Evolutionary conservation across 306 rosid species (phyloP).

Genomic region (Dryas drummondii): DNA sequence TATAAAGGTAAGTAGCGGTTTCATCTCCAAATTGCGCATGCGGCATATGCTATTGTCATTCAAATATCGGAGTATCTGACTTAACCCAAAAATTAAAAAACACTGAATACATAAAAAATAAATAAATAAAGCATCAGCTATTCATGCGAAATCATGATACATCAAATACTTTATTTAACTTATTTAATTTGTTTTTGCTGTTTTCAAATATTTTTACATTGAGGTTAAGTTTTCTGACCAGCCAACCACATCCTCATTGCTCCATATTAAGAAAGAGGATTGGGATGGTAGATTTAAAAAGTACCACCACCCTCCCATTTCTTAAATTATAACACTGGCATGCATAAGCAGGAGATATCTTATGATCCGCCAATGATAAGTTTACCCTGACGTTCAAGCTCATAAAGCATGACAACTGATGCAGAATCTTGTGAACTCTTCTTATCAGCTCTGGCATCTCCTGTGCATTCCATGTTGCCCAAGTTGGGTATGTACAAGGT

Average conservation of each 20-base stretch:
- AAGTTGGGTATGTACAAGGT: slow-evolving; percentile 64
- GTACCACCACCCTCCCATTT: slow-evolving; percentile 4
- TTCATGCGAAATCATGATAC: too few species aligned
- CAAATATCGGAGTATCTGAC: too few species aligned
- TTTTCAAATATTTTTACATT: too few species aligned
- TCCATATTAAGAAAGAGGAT: neutral
- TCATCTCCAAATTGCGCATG: too few species aligned
- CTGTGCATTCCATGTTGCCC: slow-evolving; percentile 58
- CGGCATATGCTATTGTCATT: too few species aligned
- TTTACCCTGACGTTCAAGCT: slow-evolving; percentile 58
- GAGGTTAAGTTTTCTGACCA: neutral
- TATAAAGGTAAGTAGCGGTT: too few species aligned
- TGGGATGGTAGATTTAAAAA: slow-evolving; percentile 11
- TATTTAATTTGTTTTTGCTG: too few species aligned
- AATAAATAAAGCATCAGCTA: too few species aligned
- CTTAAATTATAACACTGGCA: neutral
- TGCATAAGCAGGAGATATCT: neutral
- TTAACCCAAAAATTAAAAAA: too few species aligned
- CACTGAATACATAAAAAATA: too few species aligned
- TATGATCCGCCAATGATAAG: slow-evolving; percentile 43
- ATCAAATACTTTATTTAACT: too few species aligned
- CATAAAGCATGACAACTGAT: slow-evolving; percentile 59
- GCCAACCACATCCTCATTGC: neutral
- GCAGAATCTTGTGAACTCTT: slow-evolving; percentile 80
- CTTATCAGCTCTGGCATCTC: slow-evolving; percentile 79